Conservation (phyloP, 2,329 filamentous ascomycete species). For the Paracoccidioides brasiliensis region DNA sequence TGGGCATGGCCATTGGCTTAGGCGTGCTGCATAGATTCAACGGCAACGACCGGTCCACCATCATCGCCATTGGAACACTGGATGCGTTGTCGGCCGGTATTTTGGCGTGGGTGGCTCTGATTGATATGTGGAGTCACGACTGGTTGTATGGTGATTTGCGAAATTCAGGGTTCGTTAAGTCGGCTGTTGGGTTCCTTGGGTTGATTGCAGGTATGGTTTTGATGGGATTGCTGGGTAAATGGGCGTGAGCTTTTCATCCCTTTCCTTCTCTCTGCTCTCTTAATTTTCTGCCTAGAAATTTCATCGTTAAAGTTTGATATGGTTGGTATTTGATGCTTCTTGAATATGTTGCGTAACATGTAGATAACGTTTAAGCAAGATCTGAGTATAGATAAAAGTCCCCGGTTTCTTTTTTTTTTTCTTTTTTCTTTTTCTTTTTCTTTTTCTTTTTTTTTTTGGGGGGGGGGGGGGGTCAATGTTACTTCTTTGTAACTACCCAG, state of each 20-base stretch:
- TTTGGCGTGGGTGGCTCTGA: slow-evolving; percentile 63
- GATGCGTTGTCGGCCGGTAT: slow-evolving; percentile 65
- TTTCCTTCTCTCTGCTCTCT: slow-evolving; percentile 12
- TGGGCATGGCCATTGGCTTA: slow-evolving; percentile 71
- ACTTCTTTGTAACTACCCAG: too few relatives aligned
- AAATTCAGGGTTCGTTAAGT: slow-evolving; percentile 37
- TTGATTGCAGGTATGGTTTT: slow-evolving; percentile 50
- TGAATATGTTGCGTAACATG: too few relatives aligned
- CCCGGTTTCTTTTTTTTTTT: neutral
- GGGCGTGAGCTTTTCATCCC: slow-evolving; percentile 36
- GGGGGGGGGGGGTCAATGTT: too few relatives aligned
- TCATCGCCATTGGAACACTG: slow-evolving; percentile 59
- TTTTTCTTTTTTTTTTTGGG: too few relatives aligned
- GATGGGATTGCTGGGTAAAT: slow-evolving; percentile 64
- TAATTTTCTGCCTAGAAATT: neutral
- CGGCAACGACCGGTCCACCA: slow-evolving; percentile 54
- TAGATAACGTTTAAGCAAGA: too few relatives aligned
- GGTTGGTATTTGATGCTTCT: too few relatives aligned
- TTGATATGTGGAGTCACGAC: slow-evolving; percentile 67
- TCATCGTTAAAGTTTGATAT: too few relatives aligned
- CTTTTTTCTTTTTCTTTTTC: neutral
- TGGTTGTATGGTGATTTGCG: slow-evolving; percentile 54
- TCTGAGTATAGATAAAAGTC: too few relatives aligned
- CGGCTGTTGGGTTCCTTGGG: slow-evolving; percentile 38
- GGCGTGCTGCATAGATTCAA: slow-evolving; percentile 59